Evolutionary conservation across 352 stramenopile species (phyloP).

Genomic region (Pelagophyceae sp.): DNA sequence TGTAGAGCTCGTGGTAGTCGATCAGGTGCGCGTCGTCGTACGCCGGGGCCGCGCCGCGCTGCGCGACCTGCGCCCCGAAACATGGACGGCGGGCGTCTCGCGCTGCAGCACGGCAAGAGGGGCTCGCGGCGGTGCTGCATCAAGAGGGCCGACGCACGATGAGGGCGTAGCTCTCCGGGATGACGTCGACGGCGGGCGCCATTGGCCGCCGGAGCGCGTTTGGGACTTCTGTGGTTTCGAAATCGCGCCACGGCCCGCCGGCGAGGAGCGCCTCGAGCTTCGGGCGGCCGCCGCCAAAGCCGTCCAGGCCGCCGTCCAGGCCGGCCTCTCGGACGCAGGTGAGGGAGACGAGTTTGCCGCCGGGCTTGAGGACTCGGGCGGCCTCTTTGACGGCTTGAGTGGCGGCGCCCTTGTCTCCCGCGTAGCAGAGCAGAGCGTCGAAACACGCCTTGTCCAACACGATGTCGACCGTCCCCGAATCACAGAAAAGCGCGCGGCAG

Average conservation of each 20-base stretch:
- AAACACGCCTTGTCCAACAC: constrained; percentile 4
- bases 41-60: not conserved
- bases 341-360: not conserved
- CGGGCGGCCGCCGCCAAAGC: not conserved
- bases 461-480: not conserved
- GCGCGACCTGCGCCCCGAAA: not conserved
- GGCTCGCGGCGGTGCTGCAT: no score
- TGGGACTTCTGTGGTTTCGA: not conserved
- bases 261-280: not conserved
- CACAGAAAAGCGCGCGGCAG: not conserved
- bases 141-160: no score
- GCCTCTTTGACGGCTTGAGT: not conserved
- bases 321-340: not conserved
- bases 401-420: not conserved
- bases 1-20: constrained; percentile 6
- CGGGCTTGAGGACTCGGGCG: not conserved
- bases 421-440: not conserved
- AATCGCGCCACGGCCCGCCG: not conserved
- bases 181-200: not conserved
- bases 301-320: not conserved
- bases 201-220: not conserved
- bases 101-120: no score
- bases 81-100: no score
- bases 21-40: not conserved
- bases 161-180: not conserved